Conservation (phyloP, 306 rosid species). For the Malus asiatica region DNA sequence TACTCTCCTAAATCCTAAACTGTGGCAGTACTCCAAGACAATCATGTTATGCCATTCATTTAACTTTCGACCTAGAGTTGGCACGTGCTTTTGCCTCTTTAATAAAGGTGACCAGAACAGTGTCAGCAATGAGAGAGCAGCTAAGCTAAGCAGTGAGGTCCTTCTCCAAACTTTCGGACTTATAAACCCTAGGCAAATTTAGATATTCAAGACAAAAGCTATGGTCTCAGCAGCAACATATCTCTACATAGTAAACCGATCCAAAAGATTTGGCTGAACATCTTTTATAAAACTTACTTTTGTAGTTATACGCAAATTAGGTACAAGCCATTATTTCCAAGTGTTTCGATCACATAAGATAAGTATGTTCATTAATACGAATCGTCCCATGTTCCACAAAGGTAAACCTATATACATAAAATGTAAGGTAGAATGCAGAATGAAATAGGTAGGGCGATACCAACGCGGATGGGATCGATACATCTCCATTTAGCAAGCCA, state of each 20-base stretch:
- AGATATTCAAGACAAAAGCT: not conserved
- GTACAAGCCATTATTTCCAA: not conserved
- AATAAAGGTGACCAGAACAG: not conserved
- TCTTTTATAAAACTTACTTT: not conserved
- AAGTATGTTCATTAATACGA: not conserved
- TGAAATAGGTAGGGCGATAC: not conserved
- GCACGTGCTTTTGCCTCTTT: not conserved
- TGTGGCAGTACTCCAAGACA: too few species aligned
- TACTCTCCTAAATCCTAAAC: not conserved
- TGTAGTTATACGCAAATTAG: not conserved
- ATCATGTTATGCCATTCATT: too few species aligned
- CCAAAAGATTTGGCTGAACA: not conserved
- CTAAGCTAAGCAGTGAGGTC: not conserved
- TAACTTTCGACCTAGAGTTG: too few species aligned
- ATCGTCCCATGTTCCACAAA: not conserved
- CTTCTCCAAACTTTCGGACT: not conserved
- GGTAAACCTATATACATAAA: not conserved
- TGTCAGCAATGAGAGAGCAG: not conserved
- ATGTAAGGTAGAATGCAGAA: not conserved
- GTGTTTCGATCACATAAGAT: not conserved
- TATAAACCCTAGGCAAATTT: not conserved
- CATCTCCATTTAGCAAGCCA: constrained; percentile 1
- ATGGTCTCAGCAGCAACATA: not conserved
- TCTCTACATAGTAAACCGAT: not conserved
- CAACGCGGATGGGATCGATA: not conserved